phyloP scores from a whole-genome alignment of 1,139 yeast genomes.

The Zygotorulaspora mrakii region DNA sequence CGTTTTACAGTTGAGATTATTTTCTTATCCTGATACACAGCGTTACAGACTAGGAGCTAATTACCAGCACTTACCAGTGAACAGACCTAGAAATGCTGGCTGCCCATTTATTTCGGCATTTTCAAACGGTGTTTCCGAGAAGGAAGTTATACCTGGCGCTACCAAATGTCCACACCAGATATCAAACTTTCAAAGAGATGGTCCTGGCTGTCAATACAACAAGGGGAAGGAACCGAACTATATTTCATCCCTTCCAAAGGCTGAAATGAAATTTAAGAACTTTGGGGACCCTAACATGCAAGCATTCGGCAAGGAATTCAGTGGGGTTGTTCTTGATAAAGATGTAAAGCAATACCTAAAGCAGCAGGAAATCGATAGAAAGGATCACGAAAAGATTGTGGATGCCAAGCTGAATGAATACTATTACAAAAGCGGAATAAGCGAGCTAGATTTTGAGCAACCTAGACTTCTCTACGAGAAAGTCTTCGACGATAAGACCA shows the following conservation, averaged over 20 bases:
- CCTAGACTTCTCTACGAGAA: constrained; percentile 43
- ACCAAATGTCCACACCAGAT: constrained; percentile 33
- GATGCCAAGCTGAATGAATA: constrained; percentile 40
- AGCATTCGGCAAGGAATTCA: constrained; percentile 20
- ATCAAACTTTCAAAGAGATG: constrained; percentile 45
- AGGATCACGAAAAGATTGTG: constrained; percentile 40
- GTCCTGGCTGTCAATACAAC: constrained; percentile 33
- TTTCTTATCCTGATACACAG: constrained; percentile 84
- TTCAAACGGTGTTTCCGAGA: constrained; percentile 9
- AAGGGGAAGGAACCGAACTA: constrained; percentile 40
- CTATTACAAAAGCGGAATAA: constrained; percentile 41
- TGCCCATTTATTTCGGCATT: constrained; percentile 33
- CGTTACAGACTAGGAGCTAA: constrained; percentile 53
- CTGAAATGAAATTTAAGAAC: constrained; percentile 14
- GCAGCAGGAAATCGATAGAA: constrained; percentile 31
- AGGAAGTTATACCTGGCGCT: constrained; percentile 13
- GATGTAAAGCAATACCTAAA: constrained; percentile 29
- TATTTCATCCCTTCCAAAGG: constrained; percentile 28
- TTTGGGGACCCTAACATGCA: constrained; percentile 15
- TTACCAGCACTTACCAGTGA: constrained; percentile 57
- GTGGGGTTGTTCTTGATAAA: constrained; percentile 37
- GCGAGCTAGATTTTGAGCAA: constrained; percentile 45
- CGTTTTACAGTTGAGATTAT: constrained; percentile 77
- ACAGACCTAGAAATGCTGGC: constrained; percentile 45
- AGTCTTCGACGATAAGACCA: constrained; percentile 38